Evolutionary conservation across 2,329 filamentous ascomycete species (phyloP), one percentile per base, ranked within the genome.

Genomic region (Lecanicillium sp.): DNA sequence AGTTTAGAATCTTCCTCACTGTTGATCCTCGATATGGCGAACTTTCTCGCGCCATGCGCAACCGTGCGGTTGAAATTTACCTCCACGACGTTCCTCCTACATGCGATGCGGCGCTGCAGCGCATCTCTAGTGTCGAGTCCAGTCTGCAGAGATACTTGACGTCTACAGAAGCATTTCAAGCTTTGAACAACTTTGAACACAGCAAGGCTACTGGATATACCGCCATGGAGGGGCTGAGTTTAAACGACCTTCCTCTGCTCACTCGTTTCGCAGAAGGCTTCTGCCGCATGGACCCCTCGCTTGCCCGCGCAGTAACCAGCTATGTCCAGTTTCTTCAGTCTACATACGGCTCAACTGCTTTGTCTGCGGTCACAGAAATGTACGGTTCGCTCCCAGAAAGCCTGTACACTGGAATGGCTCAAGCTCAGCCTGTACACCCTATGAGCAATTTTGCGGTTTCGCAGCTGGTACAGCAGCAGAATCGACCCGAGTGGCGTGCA

Each of bases 1-100:
- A 87, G 44, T 98, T 98, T 61, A 76, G 90, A 41, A 79, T 98
- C 15, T 96, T 98, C 60, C 67, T 98, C 56, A 96, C 90, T 0
- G 84, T 94, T 67, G 90, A 98, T 57, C 81, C 92, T 33, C 78
- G 82, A 35, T 85, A 95, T 57, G 94, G 92, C 14, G 92, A 98
- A 58, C 70, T 98, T 8, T 98, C 92, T 4, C 76, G 92, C 45
- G 92, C 92, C 1, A 98, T 98, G 92, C 75, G 94, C 41, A 98
- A 98, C 60, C 78, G 92, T 57, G 88, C 88, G 35, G 73, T 95
- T 18, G 94, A 98, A 60, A 83, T 98, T 9, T 92, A 81, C 52
- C 68, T 98, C 33, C 70, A 79, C 45, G 58, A 59, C 6, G 53
- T 63, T 4, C 60, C 61, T 2, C 58, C 63, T 2, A 44, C 30